Percentiles rank a stretch among this genome's conserved stretches.
phyloP scores from a whole-genome alignment of 805 yeast genomes.

The Lipomyces yamanashiensis region DNA sequence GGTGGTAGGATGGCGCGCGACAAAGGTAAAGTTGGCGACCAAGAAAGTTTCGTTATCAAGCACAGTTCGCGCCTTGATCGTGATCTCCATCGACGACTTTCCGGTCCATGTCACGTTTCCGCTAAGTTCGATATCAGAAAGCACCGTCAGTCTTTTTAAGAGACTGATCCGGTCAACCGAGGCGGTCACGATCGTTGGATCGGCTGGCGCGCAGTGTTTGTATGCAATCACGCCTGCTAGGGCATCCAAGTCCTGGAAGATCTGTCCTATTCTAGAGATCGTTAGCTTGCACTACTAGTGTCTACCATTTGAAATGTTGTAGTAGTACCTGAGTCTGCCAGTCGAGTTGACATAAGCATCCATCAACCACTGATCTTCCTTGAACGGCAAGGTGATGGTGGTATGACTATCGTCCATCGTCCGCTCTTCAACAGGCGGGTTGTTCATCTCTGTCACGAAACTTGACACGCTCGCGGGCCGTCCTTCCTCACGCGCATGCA shows the following conservation, averaged over 20 bases:
- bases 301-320: not conserved
- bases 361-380: slow-evolving; percentile 77
- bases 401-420: slow-evolving; percentile 72
- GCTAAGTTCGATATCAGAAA: slow-evolving; percentile 73
- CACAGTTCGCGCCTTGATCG: slow-evolving; percentile 84
- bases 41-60: slow-evolving; percentile 72
- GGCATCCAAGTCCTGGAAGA: slow-evolving; percentile 92
- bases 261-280: slow-evolving; percentile 75
- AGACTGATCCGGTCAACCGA: slow-evolving; percentile 89
- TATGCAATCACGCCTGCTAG: slow-evolving; percentile 93
- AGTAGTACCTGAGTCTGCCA: slow-evolving; percentile 59
- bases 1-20: slow-evolving; percentile 92
- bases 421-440: slow-evolving; percentile 70
- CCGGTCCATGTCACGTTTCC: slow-evolving; percentile 98
- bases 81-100: slow-evolving; percentile 91
- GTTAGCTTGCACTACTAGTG: not conserved
- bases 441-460: slow-evolving; percentile 38
- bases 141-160: slow-evolving; percentile 80
- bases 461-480: slow-evolving; percentile 59
- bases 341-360: slow-evolving; percentile 88
- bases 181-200: slow-evolving; percentile 94
- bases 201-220: slow-evolving; percentile 91
- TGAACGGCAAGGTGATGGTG: slow-evolving; percentile 68
- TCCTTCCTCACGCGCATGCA: slow-evolving; percentile 72
- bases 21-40: slow-evolving; percentile 92